Evolutionary conservation across 495 filamentous ascomycete species (phyloP), one percentile per base, ranked within the genome.

Genomic region (Elaphomyces granulatus): DNA sequence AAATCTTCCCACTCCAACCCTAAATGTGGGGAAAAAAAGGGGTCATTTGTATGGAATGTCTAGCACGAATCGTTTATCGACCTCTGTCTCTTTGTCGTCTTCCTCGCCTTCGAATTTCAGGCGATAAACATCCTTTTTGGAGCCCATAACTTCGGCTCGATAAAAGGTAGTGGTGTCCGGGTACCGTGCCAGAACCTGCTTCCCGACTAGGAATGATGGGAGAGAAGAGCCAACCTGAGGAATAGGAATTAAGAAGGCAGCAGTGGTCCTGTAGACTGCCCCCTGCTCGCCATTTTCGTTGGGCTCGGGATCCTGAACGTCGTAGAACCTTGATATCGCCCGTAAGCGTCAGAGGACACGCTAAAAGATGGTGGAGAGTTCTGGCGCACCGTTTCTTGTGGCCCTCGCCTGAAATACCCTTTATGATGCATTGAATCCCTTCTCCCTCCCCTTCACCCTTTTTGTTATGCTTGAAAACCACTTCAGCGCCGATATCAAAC

Each of bases 91-190:
- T 48, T 79, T 79, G 38, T 78, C 81, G 47, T 83, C 83, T 51
- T 87, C 82, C 52, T 93, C 85, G 8, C 82, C 83, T 53, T 93
- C 85, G 43, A 93, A 93, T 44, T 82, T 76, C 44, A 93, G 64
- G 32, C 72, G 61, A 41, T 75, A 79, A 34, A 62, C 63, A 36
- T 74, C 72, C 45, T 77, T 77, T 47, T 80, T 77, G 8, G 56
- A 48, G 0, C 78, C 78, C 67, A 85, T 87, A 14, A 98, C 88
- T 46, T 95, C 87, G 8, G 92, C 90, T 50, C 84, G 79, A 57
- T 99, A 99, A 51, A 99, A 99, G 0, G 88, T 95, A 2, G 90
- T 94, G 8, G 92, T 99, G 41, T 86, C 80, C 0, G 85, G 85
- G 51, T 93, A 93, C 30, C 83, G 64, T 0, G 85, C 85, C 38